Base-by-base conservation (phyloP, 73 alveolate species). In the Paramecium caudatum region DNA sequence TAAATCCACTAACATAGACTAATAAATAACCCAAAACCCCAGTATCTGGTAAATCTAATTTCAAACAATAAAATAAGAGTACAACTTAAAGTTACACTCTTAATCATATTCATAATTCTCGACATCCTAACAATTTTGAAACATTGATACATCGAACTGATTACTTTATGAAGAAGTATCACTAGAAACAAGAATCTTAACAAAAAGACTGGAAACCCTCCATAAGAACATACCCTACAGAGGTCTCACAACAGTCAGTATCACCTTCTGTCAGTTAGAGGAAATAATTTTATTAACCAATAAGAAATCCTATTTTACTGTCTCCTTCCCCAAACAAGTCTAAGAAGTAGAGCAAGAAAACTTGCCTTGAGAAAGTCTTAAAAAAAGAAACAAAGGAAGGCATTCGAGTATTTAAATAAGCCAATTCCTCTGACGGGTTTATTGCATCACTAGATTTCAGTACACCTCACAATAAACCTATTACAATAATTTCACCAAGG, bases 121-220 rank as follows among this genome's bases (percentile, higher is more conserved):
- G 80, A 55, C 13, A 17, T 7, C 80, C 80, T 10, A 10, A 19
- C 23, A 55, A 55, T 10, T 55, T 27, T 27, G 80, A 55, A 55
- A 55, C 80, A 19, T 27, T 55, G 80, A 55, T 55, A 43, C 80
- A 55, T 8, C 23, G 80, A 55, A 55, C 23, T 55, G 80, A 55
- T 55, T 55, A 27, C 7, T 43, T 27, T 55, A 27, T 55, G 17
- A 55, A 55, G 30, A 55, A 55, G n/a, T 55, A 55, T 55, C 30
- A 55, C 0, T 43, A 37, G 30, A 55, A 10, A 55, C 46, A 23
- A 55, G 41, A 55, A 55, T 55, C 80, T 0, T 27, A 4, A 19
- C 46, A 55, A 15, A 55, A 55, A 55, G 80, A 55, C 12, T 55
- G 80, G 80, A 55, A 55, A 55, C 30, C 80, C 1, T 55, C 80